Conservation (phyloP, 164 flowering plant species). For the Macadamia integrifolia region DNA sequence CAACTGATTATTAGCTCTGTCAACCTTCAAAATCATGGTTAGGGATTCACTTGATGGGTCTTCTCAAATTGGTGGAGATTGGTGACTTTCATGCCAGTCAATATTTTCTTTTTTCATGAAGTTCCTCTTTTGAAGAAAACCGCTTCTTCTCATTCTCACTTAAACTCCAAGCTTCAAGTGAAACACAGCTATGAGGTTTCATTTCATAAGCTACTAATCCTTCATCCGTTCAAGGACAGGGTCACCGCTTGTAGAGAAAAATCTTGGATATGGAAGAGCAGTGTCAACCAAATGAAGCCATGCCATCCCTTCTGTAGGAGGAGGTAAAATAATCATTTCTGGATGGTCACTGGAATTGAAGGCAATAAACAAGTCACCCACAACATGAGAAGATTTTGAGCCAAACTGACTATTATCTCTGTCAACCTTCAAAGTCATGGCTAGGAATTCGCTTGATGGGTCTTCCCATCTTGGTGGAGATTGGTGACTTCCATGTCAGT, state of each 20-base stretch:
- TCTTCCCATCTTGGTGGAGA: slow-evolving; percentile 79
- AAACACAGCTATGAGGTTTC: slow-evolving; percentile 63
- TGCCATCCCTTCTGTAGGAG: slow-evolving; percentile 10
- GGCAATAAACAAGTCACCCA: slow-evolving; percentile 59
- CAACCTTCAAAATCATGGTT: slow-evolving; percentile 60
- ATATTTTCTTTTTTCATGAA: slow-evolving; percentile 61
- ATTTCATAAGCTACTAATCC: slow-evolving; percentile 19
- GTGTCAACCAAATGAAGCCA: slow-evolving; percentile 35
- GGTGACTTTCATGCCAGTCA: slow-evolving; percentile 60
- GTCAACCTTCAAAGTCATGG: slow-evolving; percentile 58
- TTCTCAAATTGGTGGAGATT: slow-evolving; percentile 66
- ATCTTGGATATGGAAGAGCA: slow-evolving; percentile 73
- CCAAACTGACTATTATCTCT: slow-evolving; percentile 11
- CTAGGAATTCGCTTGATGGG: slow-evolving; percentile 64
- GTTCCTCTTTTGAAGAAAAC: slow-evolving; percentile 48
- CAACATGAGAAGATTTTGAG: slow-evolving; percentile 17
- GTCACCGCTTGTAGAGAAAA: slow-evolving; percentile 62
- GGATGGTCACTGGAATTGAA: slow-evolving; percentile 51
- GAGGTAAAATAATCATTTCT: slow-evolving; percentile 48
- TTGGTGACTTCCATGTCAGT: slow-evolving; percentile 58
- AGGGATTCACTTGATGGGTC: slow-evolving; percentile 69
- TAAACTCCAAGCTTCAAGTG: slow-evolving; percentile 54
- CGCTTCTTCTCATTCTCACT: slow-evolving; percentile 46
- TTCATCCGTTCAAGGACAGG: slow-evolving; percentile 35
- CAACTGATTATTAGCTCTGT: slow-evolving; percentile 16